These are phyloP conservation scores for Aspergillus fijiensis DNA, from an alignment of 2,329 filamentous ascomycete species.

Conservation along the genomic window DNA sequence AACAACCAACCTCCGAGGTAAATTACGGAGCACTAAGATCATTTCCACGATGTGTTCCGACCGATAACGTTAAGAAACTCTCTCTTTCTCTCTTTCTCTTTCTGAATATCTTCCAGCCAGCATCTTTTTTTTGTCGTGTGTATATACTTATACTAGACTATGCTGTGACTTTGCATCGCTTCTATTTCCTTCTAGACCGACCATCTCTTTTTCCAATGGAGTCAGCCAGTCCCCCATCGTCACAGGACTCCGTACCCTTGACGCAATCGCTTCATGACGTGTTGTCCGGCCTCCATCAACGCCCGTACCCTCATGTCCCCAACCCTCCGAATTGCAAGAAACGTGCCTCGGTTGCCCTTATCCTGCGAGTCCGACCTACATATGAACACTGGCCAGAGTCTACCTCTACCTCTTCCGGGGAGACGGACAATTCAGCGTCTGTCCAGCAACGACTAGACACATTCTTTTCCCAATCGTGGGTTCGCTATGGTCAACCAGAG, in stretches of 20 bases:
- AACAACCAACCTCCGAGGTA: too few species aligned
- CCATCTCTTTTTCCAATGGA: background rate
- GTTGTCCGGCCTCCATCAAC: constrained; percentile 33
- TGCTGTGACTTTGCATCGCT: background rate
- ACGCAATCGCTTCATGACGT: constrained; percentile 32
- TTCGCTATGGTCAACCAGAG: constrained; percentile 64
- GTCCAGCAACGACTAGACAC: constrained; percentile 48
- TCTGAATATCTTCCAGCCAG: background rate
- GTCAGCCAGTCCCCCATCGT: background rate
- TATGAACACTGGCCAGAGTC: constrained; percentile 54
- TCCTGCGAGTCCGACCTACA: constrained; percentile 61
- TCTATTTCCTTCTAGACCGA: background rate
- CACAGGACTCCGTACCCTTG: constrained; percentile 16
- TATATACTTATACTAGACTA: background rate
- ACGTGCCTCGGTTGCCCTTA: constrained; percentile 65
- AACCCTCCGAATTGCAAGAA: constrained; percentile 53
- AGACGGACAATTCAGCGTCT: constrained; percentile 24
- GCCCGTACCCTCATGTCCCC: constrained; percentile 45
- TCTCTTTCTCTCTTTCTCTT: background rate
- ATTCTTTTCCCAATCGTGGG: constrained; percentile 66
- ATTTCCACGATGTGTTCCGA: background rate
- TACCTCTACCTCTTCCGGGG: constrained; percentile 17
- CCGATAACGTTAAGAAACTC: background rate
- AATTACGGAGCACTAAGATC: too few species aligned
- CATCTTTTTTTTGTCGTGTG: background rate